phyloP scores from a whole-genome alignment of 2,329 filamentous ascomycete genomes.

The Pseudogymnoascus sp. region DNA sequence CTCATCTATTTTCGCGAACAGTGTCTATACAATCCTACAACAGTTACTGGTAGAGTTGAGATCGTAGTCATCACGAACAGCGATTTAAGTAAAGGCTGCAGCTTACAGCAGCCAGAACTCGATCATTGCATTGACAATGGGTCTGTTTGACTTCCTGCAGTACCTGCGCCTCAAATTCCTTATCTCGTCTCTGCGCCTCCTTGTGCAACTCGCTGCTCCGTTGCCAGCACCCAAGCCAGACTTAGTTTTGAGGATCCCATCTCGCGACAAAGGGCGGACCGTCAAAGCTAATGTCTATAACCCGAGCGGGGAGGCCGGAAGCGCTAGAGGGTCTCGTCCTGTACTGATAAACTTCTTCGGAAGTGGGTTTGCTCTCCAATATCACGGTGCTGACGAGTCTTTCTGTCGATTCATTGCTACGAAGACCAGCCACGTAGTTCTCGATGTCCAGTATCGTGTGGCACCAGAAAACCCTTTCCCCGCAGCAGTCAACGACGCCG shows the following conservation, averaged over 20 bases:
- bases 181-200: constrained; percentile 13
- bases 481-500: too few species aligned
- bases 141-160: constrained; percentile 13
- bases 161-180: constrained; percentile 17
- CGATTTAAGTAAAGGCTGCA: background rate
- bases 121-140: background rate
- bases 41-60: background rate
- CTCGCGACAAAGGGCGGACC: constrained; percentile 13
- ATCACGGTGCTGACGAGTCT: constrained; percentile 34
- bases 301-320: background rate
- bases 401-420: constrained; percentile 26
- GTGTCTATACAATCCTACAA: background rate
- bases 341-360: constrained; percentile 32
- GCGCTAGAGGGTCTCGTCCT: constrained; percentile 16
- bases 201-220: constrained; percentile 11
- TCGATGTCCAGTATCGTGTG: too few species aligned
- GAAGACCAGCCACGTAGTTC: too few species aligned
- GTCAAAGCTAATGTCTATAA: constrained; percentile 11
- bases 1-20: background rate
- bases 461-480: too few species aligned
- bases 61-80: background rate
- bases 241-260: constrained; percentile 14
- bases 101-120: background rate
- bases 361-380: constrained; percentile 29
- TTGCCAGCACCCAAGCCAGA: constrained; percentile 10